Evolutionary conservation across 2,329 filamentous ascomycete genomes (phyloP).

Genomic region (Whalleya microplaca): DNA sequence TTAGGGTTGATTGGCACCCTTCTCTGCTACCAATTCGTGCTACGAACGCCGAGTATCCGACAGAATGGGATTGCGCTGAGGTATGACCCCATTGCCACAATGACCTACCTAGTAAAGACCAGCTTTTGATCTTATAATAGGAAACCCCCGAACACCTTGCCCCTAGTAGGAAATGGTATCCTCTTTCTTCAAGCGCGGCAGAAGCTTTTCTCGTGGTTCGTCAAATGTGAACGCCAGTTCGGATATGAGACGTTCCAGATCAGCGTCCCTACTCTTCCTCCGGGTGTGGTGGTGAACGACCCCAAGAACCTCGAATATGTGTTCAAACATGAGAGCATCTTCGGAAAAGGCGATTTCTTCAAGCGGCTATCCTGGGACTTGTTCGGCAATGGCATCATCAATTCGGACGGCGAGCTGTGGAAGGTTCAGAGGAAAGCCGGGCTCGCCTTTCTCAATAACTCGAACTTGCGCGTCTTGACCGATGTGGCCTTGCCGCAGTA

Average conservation of each 20-base stretch:
- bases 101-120: neutral
- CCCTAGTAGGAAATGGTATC: slow-evolving; percentile 63
- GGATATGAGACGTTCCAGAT: slow-evolving; percentile 66
- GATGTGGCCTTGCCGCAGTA: slow-evolving; percentile 60
- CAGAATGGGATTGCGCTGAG: slow-evolving; percentile 39
- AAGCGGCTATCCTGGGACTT: slow-evolving; percentile 63
- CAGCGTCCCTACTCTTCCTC: slow-evolving; percentile 63
- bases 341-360: slow-evolving; percentile 66
- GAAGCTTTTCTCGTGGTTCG: slow-evolving; percentile 66
- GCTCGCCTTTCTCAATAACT: slow-evolving; percentile 58
- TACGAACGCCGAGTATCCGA: slow-evolving; percentile 28
- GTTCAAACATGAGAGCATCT: slow-evolving; percentile 62
- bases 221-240: slow-evolving; percentile 58
- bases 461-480: slow-evolving; percentile 61
- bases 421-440: slow-evolving; percentile 66
- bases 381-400: slow-evolving; percentile 69
- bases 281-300: slow-evolving; percentile 65
- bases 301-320: slow-evolving; percentile 66
- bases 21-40: slow-evolving; percentile 29
- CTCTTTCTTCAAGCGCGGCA: slow-evolving; percentile 63
- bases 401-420: slow-evolving; percentile 67
- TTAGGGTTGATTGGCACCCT: slow-evolving; percentile 22
- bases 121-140: slow-evolving; percentile 34
- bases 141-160: slow-evolving; percentile 54
- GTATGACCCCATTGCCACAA: slow-evolving; percentile 21